Evolutionary conservation across 768 basidiomycete genomes (phyloP).

Genomic region (Pulveroboletus sp.): DNA sequence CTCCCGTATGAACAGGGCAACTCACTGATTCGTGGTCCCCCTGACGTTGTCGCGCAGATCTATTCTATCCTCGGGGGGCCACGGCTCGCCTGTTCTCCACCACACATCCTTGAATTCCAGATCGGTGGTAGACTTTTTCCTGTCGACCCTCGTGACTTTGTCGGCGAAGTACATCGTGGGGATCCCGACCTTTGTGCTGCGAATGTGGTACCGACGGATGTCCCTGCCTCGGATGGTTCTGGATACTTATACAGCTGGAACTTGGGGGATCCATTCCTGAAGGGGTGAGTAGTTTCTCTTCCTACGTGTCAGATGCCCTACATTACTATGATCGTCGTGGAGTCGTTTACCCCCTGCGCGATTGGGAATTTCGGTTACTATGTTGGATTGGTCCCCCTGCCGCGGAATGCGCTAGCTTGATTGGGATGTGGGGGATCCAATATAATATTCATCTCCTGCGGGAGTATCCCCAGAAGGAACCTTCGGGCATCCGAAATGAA

Average conservation of each 20-base stretch:
- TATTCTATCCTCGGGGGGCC: conserved; percentile 37
- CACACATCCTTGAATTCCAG: conserved; percentile 64
- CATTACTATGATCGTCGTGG: conserved; percentile 2
- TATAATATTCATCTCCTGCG: background rate
- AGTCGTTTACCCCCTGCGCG: background rate
- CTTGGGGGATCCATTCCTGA: conserved; percentile 73
- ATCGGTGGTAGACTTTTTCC: conserved; percentile 70
- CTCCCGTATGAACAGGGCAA: conserved; percentile 50
- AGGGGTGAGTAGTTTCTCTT: conserved; percentile 47
- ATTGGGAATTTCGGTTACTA: background rate
- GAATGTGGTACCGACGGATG: conserved; percentile 61
- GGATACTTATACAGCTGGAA: conserved; percentile 76
- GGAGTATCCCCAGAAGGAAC: conserved; percentile 8
- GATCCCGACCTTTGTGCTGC: conserved; percentile 45
- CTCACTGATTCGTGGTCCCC: conserved; percentile 72
- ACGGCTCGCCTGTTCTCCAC: conserved; percentile 54
- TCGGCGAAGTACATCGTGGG: conserved; percentile 38
- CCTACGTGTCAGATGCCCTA: background rate
- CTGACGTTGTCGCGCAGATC: conserved; percentile 59
- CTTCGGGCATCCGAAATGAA: conserved; percentile 13
- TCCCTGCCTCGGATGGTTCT: conserved; percentile 46
- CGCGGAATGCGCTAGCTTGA: background rate
- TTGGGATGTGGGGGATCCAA: conserved; percentile 5
- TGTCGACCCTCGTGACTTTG: conserved; percentile 74
- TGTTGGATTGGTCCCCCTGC: background rate